phyloP scores from a whole-genome alignment of 192 early-diverging fungal genomes.

The Umbelopsis sp. region DNA sequence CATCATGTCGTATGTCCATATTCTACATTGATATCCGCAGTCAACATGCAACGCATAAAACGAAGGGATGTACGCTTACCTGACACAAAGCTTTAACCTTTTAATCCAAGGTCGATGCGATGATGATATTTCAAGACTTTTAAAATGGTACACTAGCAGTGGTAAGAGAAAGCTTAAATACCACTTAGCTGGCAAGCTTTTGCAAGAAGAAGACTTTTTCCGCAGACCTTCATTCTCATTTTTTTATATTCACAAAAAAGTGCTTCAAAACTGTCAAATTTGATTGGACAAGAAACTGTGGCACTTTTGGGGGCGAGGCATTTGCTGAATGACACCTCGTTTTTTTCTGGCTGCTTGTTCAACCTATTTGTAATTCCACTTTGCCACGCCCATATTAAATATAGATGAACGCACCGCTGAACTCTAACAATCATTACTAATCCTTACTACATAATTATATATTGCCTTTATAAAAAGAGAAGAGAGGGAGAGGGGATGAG shows the following conservation, averaged over 20 bases:
- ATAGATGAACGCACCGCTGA: too few species aligned
- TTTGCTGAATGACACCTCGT: neutral
- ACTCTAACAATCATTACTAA: too few species aligned
- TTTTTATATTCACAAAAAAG: slow-evolving; percentile 4
- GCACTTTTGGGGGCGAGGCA: slow-evolving; percentile 8
- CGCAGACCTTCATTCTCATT: neutral
- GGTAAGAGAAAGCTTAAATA: neutral
- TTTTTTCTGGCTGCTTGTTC: neutral
- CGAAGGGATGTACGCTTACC: too few species aligned
- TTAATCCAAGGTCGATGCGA: too few species aligned
- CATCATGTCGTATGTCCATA: neutral
- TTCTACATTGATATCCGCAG: neutral
- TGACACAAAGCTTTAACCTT: too few species aligned
- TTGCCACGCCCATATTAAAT: too few species aligned
- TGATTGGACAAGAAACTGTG: slow-evolving; percentile 4
- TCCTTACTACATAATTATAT: too few species aligned
- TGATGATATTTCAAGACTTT: too few species aligned
- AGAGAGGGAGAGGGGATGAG: too few species aligned
- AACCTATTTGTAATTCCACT: too few species aligned
- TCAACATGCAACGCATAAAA: too few species aligned
- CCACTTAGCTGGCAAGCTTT: neutral
- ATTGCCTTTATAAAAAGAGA: too few species aligned
- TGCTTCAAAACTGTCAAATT: neutral
- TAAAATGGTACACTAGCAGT: neutral
- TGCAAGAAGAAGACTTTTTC: neutral